Evolutionary conservation across 805 yeast genomes (phyloP).

Genomic region (Kodamaea kaohsiungensis): DNA sequence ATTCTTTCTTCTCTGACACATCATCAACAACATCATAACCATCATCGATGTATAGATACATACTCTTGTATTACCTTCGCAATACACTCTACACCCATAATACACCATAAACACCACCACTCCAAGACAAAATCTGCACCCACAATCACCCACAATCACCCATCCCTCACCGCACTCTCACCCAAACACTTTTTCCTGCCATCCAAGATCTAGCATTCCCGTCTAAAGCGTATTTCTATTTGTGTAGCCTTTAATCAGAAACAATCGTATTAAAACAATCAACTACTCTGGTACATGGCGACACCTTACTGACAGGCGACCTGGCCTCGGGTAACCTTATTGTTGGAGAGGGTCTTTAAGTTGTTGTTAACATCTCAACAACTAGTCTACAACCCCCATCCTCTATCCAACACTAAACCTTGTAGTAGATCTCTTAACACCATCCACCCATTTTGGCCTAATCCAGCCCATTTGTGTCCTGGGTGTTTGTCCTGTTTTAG

Average conservation of each 20-base stretch:
- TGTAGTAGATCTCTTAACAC: not conserved
- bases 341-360: not conserved
- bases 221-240: not conserved
- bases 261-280: not conserved
- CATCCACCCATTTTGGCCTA: not conserved
- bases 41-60: no score
- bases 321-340: not conserved
- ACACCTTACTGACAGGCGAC: not conserved
- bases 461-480: not conserved
- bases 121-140: not conserved
- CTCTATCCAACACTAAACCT: not conserved
- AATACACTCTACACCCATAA: no score
- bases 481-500: not conserved
- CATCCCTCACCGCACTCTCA: no score
- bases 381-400: not conserved
- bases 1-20: no score
- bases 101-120: not conserved
- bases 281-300: not conserved
- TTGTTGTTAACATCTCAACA: not conserved
- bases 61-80: no score
- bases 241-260: not conserved
- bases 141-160: not conserved
- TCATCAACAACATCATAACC: no score
- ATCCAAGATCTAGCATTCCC: conserved; percentile 1
- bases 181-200: not conserved